These are phyloP conservation scores for Beta vulgaris DNA, from an alignment of 148 eudicot species.

Conservation along the genomic window DNA sequence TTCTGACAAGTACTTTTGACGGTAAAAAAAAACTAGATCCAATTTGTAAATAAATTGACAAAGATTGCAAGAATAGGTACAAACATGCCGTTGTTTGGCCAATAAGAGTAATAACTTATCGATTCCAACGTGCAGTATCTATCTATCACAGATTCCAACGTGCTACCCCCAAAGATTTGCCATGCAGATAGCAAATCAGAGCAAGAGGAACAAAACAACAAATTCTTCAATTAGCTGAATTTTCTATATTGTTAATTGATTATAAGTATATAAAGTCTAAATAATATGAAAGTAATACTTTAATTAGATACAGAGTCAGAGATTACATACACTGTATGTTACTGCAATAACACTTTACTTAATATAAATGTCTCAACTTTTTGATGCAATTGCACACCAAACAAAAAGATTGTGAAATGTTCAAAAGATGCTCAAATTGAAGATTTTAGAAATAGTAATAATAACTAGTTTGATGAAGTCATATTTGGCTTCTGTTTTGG, in stretches of 20 bases:
- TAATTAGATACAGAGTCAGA: neutral
- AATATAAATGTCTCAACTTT: neutral
- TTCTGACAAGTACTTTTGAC: too few relatives aligned
- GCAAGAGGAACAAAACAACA: neutral
- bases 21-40: too few relatives aligned
- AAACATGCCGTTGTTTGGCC: neutral
- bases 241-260: too few relatives aligned
- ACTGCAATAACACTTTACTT: neutral
- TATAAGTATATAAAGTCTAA: too few relatives aligned
- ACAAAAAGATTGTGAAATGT: neutral
- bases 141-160: conserved; percentile 5
- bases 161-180: neutral
- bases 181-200: neutral
- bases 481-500: neutral
- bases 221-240: neutral
- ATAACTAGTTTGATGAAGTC: neutral
- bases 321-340: neutral
- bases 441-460: neutral
- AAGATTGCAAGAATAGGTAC: neutral
- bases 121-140: neutral
- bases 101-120: neutral
- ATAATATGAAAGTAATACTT: too few relatives aligned
- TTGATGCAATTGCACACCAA: neutral
- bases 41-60: too few relatives aligned
- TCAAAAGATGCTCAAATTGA: neutral